Evolutionary conservation across 1,284 basidiomycete genomes (phyloP).

Genomic region (Pisolithus thermaeus): DNA sequence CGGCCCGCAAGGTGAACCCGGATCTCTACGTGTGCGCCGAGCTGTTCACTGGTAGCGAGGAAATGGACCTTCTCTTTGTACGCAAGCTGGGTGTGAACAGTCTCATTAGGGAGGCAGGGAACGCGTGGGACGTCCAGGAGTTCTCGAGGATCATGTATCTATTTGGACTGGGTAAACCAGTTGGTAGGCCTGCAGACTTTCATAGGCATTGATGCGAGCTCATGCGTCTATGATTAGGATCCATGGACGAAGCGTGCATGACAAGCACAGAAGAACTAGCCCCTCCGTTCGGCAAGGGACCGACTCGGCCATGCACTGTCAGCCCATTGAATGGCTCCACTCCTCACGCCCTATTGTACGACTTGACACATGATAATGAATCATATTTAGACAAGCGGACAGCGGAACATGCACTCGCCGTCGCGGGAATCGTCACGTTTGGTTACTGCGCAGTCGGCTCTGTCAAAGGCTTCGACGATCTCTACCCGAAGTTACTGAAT

Average conservation of each 20-base stretch:
- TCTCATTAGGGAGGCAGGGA: slow-evolving; percentile 87
- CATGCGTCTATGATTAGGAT: slow-evolving; percentile 44
- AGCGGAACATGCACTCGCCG: slow-evolving; percentile 89
- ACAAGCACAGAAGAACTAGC: slow-evolving; percentile 70
- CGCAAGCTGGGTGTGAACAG: slow-evolving; percentile 88
- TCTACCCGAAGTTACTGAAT: slow-evolving; percentile 89
- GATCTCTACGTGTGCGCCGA: slow-evolving; percentile 96
- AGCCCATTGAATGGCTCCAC: slow-evolving; percentile 77
- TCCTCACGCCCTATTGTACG: slow-evolving; percentile 90
- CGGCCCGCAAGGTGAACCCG: slow-evolving; percentile 83
- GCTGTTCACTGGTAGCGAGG: slow-evolving; percentile 93
- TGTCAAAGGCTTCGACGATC: slow-evolving; percentile 92
- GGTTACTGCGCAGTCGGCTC: slow-evolving; percentile 83
- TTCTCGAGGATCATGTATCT: slow-evolving; percentile 81
- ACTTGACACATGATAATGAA: slow-evolving; percentile 95
- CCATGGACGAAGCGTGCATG: slow-evolving; percentile 86
- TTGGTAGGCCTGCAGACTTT: slow-evolving; percentile 49
- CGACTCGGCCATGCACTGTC: slow-evolving; percentile 65
- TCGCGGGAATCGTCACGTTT: slow-evolving; percentile 85
- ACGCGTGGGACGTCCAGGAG: slow-evolving; percentile 85
- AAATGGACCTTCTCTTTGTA: slow-evolving; percentile 89
- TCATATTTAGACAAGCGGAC: slow-evolving; percentile 83
- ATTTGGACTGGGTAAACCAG: slow-evolving; percentile 85
- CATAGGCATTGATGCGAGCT: not conserved
- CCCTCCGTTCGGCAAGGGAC: slow-evolving; percentile 74